Conservation (phyloP, 2,329 filamentous ascomycete species). For the Pseudocercospora macadamiae region DNA sequence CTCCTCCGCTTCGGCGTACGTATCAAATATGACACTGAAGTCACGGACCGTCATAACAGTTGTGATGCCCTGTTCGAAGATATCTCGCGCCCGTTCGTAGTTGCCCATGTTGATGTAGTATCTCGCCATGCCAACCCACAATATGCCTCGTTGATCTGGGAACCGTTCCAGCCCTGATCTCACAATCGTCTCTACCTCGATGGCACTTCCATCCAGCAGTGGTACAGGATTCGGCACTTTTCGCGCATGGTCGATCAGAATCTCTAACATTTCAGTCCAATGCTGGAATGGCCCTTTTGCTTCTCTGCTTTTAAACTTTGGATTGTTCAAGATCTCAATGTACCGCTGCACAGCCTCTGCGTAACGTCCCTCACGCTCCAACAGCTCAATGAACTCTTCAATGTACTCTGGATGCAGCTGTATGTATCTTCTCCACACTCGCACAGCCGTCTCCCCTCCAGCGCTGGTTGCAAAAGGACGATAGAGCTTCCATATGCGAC, state of each 20-base stretch:
- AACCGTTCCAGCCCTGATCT: slow-evolving; percentile 89
- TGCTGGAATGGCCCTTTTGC: slow-evolving; percentile 94
- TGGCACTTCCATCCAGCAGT: slow-evolving; percentile 76
- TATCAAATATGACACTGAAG: slow-evolving; percentile 94
- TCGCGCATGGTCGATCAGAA: slow-evolving; percentile 82
- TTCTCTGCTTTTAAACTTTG: slow-evolving; percentile 86
- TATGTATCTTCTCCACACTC: slow-evolving; percentile 94
- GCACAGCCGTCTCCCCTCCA: slow-evolving; percentile 85
- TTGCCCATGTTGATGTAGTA: slow-evolving; percentile 95
- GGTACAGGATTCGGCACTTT: slow-evolving; percentile 68
- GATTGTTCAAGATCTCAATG: slow-evolving; percentile 88
- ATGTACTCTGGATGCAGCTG: slow-evolving; percentile 94
- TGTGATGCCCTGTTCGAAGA: slow-evolving; percentile 94
- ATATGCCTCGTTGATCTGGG: slow-evolving; percentile 87
- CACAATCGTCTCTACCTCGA: slow-evolving; percentile 90
- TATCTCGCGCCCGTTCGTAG: slow-evolving; percentile 88
- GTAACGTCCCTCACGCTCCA: slow-evolving; percentile 79
- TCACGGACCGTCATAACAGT: slow-evolving; percentile 99
- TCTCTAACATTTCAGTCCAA: slow-evolving; percentile 96
- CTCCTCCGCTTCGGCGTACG: slow-evolving; percentile 96
- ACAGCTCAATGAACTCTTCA: slow-evolving; percentile 91
- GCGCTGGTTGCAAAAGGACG: slow-evolving; percentile 88
- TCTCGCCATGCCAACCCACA: slow-evolving; percentile 92
- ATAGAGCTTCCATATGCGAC: slow-evolving; percentile 92
- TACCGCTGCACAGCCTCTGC: slow-evolving; percentile 91